Conservation (phyloP, 208 protist species). For the Phytomonas sp. region DNA sequence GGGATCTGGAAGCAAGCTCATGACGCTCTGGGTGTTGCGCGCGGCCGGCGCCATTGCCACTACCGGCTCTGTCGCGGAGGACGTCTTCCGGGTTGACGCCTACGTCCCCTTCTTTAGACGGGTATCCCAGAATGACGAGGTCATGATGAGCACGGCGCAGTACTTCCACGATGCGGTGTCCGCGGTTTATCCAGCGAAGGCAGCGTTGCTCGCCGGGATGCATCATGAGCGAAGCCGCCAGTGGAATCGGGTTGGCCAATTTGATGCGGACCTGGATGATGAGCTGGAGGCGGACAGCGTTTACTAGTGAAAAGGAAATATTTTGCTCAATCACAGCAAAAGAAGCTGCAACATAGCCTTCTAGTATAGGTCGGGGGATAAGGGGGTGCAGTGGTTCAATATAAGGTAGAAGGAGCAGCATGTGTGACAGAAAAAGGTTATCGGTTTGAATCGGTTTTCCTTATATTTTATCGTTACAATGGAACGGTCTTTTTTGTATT, state of each 20-base stretch:
- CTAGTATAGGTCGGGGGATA: not conserved
- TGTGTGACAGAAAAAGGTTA: not conserved
- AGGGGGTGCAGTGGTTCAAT: not conserved
- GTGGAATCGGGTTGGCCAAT: slow-evolving; percentile 56
- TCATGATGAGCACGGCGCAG: slow-evolving; percentile 75
- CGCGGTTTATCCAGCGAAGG: slow-evolving; percentile 32
- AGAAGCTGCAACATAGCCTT: slow-evolving; percentile 3
- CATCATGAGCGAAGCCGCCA: slow-evolving; percentile 46
- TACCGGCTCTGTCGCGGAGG: slow-evolving; percentile 34
- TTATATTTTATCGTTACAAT: not conserved
- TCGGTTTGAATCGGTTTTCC: not conserved
- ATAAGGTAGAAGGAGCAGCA: not conserved
- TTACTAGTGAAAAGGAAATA: slow-evolving; percentile 23
- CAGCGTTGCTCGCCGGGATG: slow-evolving; percentile 23
- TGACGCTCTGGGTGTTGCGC: slow-evolving; percentile 74
- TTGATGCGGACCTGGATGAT: slow-evolving; percentile 86
- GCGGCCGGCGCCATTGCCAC: slow-evolving; percentile 60
- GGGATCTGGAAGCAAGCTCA: slow-evolving; percentile 61
- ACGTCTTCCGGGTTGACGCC: slow-evolving; percentile 40
- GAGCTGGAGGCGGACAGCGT: slow-evolving; percentile 71
- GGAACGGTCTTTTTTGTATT: not conserved
- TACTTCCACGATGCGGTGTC: slow-evolving; percentile 65
- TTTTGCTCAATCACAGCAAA: not conserved
- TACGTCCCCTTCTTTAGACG: slow-evolving; percentile 64
- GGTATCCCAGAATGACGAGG: slow-evolving; percentile 51